Percentiles rank a stretch among this genome's conserved stretches.
phyloP scores from a whole-genome alignment of 2,329 filamentous ascomycete genomes.

The Dactylellina cionopaga region DNA sequence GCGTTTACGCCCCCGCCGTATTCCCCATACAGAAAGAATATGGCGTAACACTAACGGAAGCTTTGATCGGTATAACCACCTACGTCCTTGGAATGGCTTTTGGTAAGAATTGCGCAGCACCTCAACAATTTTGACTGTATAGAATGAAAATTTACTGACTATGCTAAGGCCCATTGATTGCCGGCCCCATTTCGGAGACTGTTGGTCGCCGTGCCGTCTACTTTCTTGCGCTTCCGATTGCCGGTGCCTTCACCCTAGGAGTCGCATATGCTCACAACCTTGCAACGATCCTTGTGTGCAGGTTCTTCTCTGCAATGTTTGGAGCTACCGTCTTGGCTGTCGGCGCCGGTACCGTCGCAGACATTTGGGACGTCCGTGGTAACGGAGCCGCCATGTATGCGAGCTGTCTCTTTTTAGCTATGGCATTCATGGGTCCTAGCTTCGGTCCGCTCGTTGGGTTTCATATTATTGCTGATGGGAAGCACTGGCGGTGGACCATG shows the following conservation, averaged over 20 bases:
- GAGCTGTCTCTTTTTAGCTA: conserved; percentile 42
- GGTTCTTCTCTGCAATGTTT: conserved; percentile 61
- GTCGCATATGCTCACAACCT: conserved; percentile 55
- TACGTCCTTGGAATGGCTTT: conserved; percentile 51
- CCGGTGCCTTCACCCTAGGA: conserved; percentile 56
- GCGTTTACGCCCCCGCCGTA: conserved; percentile 45
- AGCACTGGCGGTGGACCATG: conserved; percentile 49
- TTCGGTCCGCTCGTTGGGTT: conserved; percentile 45
- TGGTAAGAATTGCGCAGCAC: conserved; percentile 14
- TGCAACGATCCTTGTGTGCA: conserved; percentile 58
- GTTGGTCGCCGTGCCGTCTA: conserved; percentile 55
- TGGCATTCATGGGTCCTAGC: conserved; percentile 50
- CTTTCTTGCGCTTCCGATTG: conserved; percentile 56
- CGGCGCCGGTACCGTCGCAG: conserved; percentile 65
- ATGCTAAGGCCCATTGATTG: conserved; percentile 54
- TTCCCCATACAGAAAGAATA: conserved; percentile 33
- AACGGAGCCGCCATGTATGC: conserved; percentile 14
- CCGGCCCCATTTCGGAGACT: conserved; percentile 48
- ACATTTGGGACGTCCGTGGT: conserved; percentile 61
- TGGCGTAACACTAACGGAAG: conserved; percentile 12
- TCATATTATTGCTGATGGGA: conserved; percentile 38
- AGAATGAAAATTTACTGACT: not conserved
- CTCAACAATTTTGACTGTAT: not conserved
- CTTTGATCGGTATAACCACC: conserved; percentile 36
- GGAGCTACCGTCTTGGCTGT: conserved; percentile 65